A percentile compares a stretch with the other conserved stretches of the same genome.
Conservation (phyloP, 2,329 filamentous ascomycete species). For the Pseudocercospora vitis region DNA sequence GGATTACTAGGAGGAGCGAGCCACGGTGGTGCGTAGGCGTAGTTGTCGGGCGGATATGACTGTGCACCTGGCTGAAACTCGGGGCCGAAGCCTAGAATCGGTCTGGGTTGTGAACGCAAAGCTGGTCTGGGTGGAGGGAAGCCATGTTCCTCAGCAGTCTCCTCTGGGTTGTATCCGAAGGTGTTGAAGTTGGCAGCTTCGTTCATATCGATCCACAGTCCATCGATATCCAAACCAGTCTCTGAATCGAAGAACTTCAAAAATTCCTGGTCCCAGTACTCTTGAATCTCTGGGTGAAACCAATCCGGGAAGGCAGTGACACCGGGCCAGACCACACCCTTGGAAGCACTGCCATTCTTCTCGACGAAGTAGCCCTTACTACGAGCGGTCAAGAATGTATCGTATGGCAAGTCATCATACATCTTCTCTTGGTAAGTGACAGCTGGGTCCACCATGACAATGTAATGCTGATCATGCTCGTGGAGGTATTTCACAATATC, state of each 20-base stretch:
- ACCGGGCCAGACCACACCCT: conserved; percentile 77
- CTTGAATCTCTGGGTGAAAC: conserved; percentile 64
- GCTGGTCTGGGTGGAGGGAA: conserved; percentile 63
- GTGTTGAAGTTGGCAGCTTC: conserved; percentile 53
- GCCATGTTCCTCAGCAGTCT: conserved; percentile 41
- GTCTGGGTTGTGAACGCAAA: conserved; percentile 59
- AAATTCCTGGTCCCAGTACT: conserved; percentile 71
- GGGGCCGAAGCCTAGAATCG: conserved; percentile 63
- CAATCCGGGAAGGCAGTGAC: conserved; percentile 57
- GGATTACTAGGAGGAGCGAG: conserved; percentile 41
- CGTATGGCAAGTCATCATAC: conserved; percentile 38
- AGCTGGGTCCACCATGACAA: conserved; percentile 73
- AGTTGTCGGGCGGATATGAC: conserved; percentile 29
- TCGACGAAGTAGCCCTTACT: conserved; percentile 57
- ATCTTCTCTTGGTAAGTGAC: conserved; percentile 44
- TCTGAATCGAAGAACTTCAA: conserved; percentile 61
- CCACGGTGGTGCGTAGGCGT: conserved; percentile 30
- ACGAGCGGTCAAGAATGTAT: conserved; percentile 61
- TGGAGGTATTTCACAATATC: conserved; percentile 61
- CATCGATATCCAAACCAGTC: conserved; percentile 71
- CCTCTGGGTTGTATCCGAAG: conserved; percentile 39
- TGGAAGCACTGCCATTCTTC: conserved; percentile 53
- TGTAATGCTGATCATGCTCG: conserved; percentile 36
- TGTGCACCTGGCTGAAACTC: conserved; percentile 60
- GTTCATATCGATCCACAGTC: conserved; percentile 68